A percentile compares a stretch with the other conserved stretches of the same genome.
These are phyloP conservation scores for Salvia miltiorrhiza DNA, from an alignment of 257 asterid species.

Conservation along the genomic window DNA sequence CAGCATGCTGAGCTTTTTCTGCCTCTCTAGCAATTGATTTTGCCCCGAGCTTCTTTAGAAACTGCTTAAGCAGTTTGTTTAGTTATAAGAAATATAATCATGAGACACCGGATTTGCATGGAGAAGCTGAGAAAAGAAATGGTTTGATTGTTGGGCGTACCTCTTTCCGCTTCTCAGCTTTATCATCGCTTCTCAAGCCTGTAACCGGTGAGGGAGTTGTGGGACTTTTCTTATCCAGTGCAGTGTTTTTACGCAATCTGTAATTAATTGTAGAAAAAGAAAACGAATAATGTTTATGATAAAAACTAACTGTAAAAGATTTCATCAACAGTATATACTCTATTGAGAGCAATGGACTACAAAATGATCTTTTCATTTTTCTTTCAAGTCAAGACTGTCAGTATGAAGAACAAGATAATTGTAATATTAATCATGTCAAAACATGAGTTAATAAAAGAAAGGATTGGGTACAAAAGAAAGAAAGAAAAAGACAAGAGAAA, in stretches of 20 bases:
- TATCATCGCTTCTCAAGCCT: conserved; percentile 48
- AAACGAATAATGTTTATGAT: background rate
- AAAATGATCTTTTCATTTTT: background rate
- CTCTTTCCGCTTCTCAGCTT: conserved; percentile 66
- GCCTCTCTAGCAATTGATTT: conserved; percentile 55
- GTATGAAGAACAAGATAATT: background rate
- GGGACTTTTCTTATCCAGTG: conserved; percentile 28
- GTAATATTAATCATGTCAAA: background rate
- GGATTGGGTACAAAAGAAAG: background rate
- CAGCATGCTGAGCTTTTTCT: conserved; percentile 39
- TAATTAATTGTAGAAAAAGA: background rate
- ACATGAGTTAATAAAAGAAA: background rate
- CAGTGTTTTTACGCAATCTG: conserved; percentile 48
- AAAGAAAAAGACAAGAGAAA: too few relatives aligned
- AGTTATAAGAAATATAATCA: background rate
- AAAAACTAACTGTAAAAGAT: background rate
- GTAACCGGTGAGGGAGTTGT: conserved; percentile 33
- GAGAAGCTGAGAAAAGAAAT: conserved; percentile 1
- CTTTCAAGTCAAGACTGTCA: background rate
- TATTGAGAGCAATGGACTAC: background rate
- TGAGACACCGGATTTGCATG: conserved; percentile 4
- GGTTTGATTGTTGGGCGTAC: conserved; percentile 31
- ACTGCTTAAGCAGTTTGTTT: conserved; percentile 24
- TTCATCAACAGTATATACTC: background rate
- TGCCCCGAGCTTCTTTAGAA: conserved; percentile 50